Conservation (phyloP, 768 basidiomycete genomes). For the Mycena metata region DNA sequence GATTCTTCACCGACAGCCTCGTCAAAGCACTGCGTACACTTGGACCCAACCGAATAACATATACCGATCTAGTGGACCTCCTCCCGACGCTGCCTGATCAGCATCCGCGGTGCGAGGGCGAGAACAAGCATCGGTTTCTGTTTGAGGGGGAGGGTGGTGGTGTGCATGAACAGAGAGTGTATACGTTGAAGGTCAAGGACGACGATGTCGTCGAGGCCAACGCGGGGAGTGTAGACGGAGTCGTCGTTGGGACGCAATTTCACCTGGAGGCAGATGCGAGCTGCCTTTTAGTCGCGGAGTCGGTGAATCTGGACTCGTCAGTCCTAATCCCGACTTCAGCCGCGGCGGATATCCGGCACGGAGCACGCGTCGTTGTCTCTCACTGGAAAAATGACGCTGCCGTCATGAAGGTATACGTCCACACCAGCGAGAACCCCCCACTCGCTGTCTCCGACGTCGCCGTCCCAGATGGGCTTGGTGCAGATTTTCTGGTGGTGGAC, state of each 20-base stretch:
- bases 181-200: conserved; percentile 12
- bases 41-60: conserved; percentile 29
- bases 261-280: background rate
- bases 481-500: conserved; percentile 28
- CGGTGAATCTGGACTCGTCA: conserved; percentile 25
- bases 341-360: background rate
- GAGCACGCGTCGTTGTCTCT: conserved; percentile 16
- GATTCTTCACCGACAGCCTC: conserved; percentile 35
- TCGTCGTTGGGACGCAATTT: conserved; percentile 34
- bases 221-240: conserved; percentile 22
- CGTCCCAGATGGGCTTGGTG: background rate
- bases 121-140: conserved; percentile 25
- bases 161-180: background rate
- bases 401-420: conserved; percentile 32
- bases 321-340: conserved; percentile 9
- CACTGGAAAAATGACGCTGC: conserved; percentile 31
- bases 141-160: conserved; percentile 28
- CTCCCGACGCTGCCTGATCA: conserved; percentile 35
- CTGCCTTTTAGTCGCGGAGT: conserved; percentile 23
- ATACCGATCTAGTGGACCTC: conserved; percentile 23
- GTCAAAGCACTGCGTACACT: conserved; percentile 22
- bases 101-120: conserved; percentile 35
- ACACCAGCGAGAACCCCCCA: background rate
- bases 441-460: conserved; percentile 21
- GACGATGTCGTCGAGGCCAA: conserved; percentile 22